Evolutionary conservation across 768 basidiomycete species (phyloP), one percentile per base, ranked within the genome.

Genomic region (Boletus rex-veris): DNA sequence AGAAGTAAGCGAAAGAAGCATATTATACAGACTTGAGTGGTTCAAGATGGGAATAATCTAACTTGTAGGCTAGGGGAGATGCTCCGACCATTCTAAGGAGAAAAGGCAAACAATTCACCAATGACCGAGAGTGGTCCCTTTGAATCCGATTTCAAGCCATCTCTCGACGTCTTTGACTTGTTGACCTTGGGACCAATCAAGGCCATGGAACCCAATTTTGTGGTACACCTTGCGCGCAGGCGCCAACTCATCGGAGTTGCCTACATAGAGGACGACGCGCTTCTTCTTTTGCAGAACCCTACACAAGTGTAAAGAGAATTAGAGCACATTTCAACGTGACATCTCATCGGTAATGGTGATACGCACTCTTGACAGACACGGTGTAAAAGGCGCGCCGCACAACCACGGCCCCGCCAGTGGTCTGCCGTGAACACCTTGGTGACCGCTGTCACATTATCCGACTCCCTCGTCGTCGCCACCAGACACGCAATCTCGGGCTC

Each of bases 371-470:
- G 68, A 57, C 80, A 82, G 21, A 88, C 85, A 7, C 73, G 71
- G 3, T 82, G 74, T 0, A 86, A 77, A 14, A 91, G 78, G 4
- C 79, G 75, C 59, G 80, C 80, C 0, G 89, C 89, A 58, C 78
- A 85, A 1, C 83, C 80, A 0, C 66, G 71, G 1, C 77, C 66
- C 31, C 85, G 73, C 76, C 80, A 85, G 1, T 59, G 37, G 0
- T 78, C 74, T 41, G 77, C 70, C 0, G 89, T 90, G 63, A 75
- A 86, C 0, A 90, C 88, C 66, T 91, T 91, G 44, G 85, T 85
- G 42, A 92, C 82, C 0, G 85, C 80, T 4, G 81, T 80, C 21
- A 86, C 77, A 6, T 61, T 73, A 1, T 75, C 73, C 26, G 76
- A 82, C 56, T 82, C 80, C 9, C 88, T 72, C 2, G 87, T 88